Conservation (phyloP, 148 eudicot genomes). For the Persicaria tinctoria region DNA sequence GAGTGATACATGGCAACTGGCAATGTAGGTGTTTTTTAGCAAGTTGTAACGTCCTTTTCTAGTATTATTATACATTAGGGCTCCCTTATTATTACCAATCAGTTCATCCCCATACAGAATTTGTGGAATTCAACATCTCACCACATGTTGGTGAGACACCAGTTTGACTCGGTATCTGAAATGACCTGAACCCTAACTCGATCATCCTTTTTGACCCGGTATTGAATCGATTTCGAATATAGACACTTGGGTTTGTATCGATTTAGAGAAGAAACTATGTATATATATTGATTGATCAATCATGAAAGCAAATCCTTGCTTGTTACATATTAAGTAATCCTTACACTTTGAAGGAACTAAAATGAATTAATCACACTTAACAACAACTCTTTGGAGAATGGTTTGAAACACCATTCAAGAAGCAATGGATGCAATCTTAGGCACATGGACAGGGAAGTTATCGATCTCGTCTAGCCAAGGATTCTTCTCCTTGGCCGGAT, state of each 20-base stretch:
- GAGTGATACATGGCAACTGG: neutral
- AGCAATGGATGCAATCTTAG: slow-evolving; percentile 21
- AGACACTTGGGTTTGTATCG: no score
- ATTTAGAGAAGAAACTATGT: neutral
- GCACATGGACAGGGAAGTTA: slow-evolving; percentile 29
- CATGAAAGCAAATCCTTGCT: neutral
- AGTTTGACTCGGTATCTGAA: no score
- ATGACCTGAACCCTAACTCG: no score
- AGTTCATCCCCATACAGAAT: no score
- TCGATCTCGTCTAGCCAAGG: slow-evolving; percentile 40
- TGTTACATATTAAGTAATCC: neutral
- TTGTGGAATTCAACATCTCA: no score
- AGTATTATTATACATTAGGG: neutral
- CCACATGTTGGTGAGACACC: no score
- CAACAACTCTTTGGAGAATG: neutral
- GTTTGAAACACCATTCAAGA: neutral
- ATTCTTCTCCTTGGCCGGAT: slow-evolving; percentile 28
- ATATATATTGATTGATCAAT: neutral
- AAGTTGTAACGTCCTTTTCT: neutral
- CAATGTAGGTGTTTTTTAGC: neutral
- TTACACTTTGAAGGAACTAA: neutral
- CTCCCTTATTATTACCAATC: no score
- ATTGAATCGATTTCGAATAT: no score
- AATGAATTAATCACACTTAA: neutral
- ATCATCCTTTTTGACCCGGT: no score